Conservation (phyloP, 805 yeast species). For the Komagataella mondaviorum region DNA sequence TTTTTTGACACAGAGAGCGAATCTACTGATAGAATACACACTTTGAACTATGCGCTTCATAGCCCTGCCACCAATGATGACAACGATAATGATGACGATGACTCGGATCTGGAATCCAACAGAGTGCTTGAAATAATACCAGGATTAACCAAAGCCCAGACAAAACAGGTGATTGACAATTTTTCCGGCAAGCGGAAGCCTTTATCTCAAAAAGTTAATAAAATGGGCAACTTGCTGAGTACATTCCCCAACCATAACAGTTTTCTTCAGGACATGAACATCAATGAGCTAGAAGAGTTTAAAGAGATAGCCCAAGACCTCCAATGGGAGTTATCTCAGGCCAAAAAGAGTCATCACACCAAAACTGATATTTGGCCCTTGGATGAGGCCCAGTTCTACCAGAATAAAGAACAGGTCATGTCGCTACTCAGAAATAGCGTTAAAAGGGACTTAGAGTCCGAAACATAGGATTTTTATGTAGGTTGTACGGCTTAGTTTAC, state of each 20-base stretch:
- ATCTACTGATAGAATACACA: conserved; percentile 3
- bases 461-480: not conserved
- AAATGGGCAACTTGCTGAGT: not conserved
- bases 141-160: not conserved
- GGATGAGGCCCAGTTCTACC: not conserved
- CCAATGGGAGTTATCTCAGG: conserved; percentile 11
- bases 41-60: conserved; percentile 4
- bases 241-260: not conserved
- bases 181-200: conserved; percentile 1
- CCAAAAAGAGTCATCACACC: not conserved
- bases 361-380: not conserved
- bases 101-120: not conserved
- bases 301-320: conserved; percentile 18
- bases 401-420: not conserved
- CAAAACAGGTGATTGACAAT: not conserved
- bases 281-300: conserved; percentile 18
- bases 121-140: not conserved
- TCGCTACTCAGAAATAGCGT: not conserved
- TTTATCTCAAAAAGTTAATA: not conserved
- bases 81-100: conserved; percentile 5
- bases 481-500: not conserved
- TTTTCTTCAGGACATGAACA: conserved; percentile 8
- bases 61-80: conserved; percentile 3
- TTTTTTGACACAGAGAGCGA: conserved; percentile 15
- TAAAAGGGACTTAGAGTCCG: not conserved